phyloP scores from a whole-genome alignment of 805 yeast genomes.

The Komagataella phaffii region DNA sequence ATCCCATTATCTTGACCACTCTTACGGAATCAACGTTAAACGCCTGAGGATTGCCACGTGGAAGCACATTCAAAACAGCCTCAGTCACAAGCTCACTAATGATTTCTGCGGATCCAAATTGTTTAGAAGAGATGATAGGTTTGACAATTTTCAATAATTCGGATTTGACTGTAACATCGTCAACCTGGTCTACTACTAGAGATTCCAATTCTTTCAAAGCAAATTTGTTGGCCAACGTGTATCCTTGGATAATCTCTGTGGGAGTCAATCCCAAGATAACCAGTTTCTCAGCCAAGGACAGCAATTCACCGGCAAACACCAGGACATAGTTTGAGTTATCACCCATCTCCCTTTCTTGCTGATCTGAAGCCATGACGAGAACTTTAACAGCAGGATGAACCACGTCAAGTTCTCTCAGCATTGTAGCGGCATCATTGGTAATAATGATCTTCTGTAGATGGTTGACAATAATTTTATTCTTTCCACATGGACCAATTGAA shows the following conservation, averaged over 20 bases:
- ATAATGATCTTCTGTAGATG: slow-evolving; percentile 74
- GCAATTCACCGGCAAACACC: slow-evolving; percentile 83
- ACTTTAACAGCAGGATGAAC: slow-evolving; percentile 97
- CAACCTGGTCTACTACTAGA: slow-evolving; percentile 47
- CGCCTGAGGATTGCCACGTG: slow-evolving; percentile 44
- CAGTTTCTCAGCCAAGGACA: slow-evolving; percentile 77
- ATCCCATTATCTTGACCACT: slow-evolving; percentile 95
- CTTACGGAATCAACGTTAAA: slow-evolving; percentile 92
- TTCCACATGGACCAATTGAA: slow-evolving; percentile 95
- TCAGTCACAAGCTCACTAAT: slow-evolving; percentile 71
- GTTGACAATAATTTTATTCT: slow-evolving; percentile 91
- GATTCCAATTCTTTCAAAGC: slow-evolving; percentile 57
- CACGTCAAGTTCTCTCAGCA: slow-evolving; percentile 83
- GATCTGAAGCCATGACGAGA: slow-evolving; percentile 91
- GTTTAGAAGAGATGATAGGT: slow-evolving; percentile 89
- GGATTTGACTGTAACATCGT: slow-evolving; percentile 36
- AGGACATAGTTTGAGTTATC: slow-evolving; percentile 90
- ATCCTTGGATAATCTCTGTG: slow-evolving; percentile 89
- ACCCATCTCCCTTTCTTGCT: slow-evolving; percentile 95
- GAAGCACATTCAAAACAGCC: slow-evolving; percentile 69
- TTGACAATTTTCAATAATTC: slow-evolving; percentile 62
- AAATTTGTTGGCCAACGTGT: slow-evolving; percentile 70
- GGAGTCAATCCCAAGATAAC: slow-evolving; percentile 78
- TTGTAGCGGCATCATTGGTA: slow-evolving; percentile 97
- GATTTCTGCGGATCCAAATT: slow-evolving; percentile 75